These are phyloP conservation scores for Rubus idaeus DNA, from an alignment of 306 rosid genomes.

Conservation along the genomic window DNA sequence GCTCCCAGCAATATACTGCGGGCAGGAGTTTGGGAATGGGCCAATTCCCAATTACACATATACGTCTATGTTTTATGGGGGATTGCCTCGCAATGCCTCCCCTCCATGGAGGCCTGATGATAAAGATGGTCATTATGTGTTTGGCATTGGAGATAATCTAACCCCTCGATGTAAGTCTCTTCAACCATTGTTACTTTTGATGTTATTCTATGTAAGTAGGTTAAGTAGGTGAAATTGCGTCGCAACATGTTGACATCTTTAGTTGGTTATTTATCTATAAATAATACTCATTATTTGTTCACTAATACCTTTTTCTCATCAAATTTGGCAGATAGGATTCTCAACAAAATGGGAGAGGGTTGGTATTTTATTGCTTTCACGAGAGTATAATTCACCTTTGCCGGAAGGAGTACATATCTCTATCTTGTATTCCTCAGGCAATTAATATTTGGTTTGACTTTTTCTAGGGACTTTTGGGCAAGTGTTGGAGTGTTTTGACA, in stretches of 20 bases:
- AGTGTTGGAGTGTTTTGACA: constrained; percentile 74
- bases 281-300: background rate
- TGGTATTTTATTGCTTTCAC: constrained; percentile 8
- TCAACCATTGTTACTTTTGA: background rate
- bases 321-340: constrained; percentile 65
- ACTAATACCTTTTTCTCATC: constrained; percentile 20
- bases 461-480: constrained; percentile 77
- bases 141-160: constrained; percentile 58
- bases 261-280: background rate
- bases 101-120: constrained; percentile 87
- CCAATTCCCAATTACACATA: constrained; percentile 46
- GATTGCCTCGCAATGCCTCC: constrained; percentile 55
- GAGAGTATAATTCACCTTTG: background rate
- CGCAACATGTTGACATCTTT: background rate
- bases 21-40: constrained; percentile 61
- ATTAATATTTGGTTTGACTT: constrained; percentile 18
- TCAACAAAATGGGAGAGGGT: constrained; percentile 89
- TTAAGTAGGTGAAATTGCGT: background rate
- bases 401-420: background rate
- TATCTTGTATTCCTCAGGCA: background rate
- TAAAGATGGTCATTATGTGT: constrained; percentile 74
- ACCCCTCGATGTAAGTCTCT: constrained; percentile 61
- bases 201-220: background rate
- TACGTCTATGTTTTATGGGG: constrained; percentile 56
- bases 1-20: constrained; percentile 50